Evolutionary conservation across 2,329 filamentous ascomycete species (phyloP), one percentile per base, ranked within the genome.

Genomic region (Nothophoma quercina): DNA sequence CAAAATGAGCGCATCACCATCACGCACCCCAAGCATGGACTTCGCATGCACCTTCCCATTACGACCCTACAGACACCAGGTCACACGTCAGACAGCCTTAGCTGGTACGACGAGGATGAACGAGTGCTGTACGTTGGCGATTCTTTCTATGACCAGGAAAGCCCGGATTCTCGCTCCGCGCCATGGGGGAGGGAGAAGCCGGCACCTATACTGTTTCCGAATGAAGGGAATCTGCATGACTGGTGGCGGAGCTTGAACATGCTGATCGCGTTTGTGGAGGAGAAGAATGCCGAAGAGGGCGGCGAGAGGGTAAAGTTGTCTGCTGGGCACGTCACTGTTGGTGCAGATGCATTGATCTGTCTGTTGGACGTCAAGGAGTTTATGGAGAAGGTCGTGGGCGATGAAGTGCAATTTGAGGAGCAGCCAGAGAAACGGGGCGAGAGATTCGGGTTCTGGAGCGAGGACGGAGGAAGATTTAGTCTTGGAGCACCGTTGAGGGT

Each of bases 1-100:
- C 42, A 52, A 36, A 18, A 33, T 15, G 5, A 15, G 2, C 23
- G 5, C 2, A 15, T 52, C 16, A 28, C 32, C 4, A 21, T 47
- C 32, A 16, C 32, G 3, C 49, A 52, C 23, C 42, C 36, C 15
- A 30, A 22, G 1, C 36, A 33, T 18, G 18, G 26, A 2, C 25
- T 32, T 9, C 23, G 28, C 2, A 39, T 53, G 35, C 15, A n/a
- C 1, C 22, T 59, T 4, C 54, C 54, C 4, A 28, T 54, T 18
- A 29, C 36, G 3, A 56, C 53, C 2, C 22, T 59, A 32, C 50
- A 54, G 8, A 59, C 53, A 2, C 56, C 56, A 1, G 56, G 56
- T 13, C 56, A 59, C 33, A 59, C 56, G 12, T 53, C 56, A 1
- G 56, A 59, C 10, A 54, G 53, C 10, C 56, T 59, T 9, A 42